phyloP scores from a whole-genome alignment of 768 basidiomycete genomes.

The Serendipita sp. region DNA sequence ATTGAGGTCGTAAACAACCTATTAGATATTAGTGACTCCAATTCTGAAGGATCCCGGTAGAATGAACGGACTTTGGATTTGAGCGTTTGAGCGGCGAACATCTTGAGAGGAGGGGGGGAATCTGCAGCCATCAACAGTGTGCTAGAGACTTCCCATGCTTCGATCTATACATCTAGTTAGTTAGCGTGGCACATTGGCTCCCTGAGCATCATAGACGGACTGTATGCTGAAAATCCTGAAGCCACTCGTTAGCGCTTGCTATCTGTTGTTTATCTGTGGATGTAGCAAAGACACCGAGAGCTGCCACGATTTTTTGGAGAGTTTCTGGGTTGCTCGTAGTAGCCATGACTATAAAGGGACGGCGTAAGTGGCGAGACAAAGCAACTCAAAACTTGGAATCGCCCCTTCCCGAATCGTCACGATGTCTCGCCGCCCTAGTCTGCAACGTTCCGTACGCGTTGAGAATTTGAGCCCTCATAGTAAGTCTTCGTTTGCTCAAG shows the following conservation, averaged over 20 bases:
- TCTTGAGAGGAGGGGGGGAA: slow-evolving; percentile 59
- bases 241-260: slow-evolving; percentile 82
- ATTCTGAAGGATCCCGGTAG: neutral
- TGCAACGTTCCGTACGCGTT: neutral
- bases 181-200: slow-evolving; percentile 22
- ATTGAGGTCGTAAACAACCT: slow-evolving; percentile 91
- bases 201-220: slow-evolving; percentile 62
- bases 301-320: slow-evolving; percentile 38
- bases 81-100: slow-evolving; percentile 95
- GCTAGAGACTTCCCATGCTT: slow-evolving; percentile 94
- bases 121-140: slow-evolving; percentile 70
- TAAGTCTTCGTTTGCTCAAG: neutral
- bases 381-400: neutral
- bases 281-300: slow-evolving; percentile 60
- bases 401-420: neutral
- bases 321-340: slow-evolving; percentile 7
- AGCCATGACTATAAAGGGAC: slow-evolving; percentile 7
- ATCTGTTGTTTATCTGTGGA: slow-evolving; percentile 72
- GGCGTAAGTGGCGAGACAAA: slow-evolving; percentile 4
- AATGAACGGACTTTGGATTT: slow-evolving; percentile 62
- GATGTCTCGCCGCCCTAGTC: neutral
- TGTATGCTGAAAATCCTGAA: slow-evolving; percentile 98
- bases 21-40: slow-evolving; percentile 15
- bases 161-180: slow-evolving; percentile 54
- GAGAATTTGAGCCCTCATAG: neutral